A percentile compares a stretch with the other conserved stretches of the same genome.
phyloP scores from a whole-genome alignment of 495 filamentous ascomycete species.

The Annulohypoxylon bovei region DNA sequence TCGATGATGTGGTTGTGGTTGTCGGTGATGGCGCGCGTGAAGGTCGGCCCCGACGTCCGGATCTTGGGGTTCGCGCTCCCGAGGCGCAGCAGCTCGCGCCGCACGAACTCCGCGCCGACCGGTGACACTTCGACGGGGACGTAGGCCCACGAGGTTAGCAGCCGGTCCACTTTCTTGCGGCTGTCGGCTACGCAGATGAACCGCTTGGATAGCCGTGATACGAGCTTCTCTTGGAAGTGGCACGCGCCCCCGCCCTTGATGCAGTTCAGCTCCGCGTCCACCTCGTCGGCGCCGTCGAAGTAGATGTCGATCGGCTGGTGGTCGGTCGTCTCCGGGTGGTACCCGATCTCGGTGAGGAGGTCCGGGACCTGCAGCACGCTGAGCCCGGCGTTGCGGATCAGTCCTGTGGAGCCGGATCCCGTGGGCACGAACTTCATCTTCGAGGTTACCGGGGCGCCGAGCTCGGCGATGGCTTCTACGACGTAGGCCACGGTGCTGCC shows the following conservation, averaged over 20 bases:
- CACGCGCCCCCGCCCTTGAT: constrained; percentile 98
- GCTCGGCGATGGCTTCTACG: constrained; percentile 87
- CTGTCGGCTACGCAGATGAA: constrained; percentile 96
- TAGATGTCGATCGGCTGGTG: constrained; percentile 73
- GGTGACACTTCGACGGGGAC: constrained; percentile 95
- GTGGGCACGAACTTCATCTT: constrained; percentile 87
- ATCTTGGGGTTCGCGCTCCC: constrained; percentile 75
- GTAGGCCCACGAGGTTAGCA: constrained; percentile 82
- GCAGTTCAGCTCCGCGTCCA: constrained; percentile 92
- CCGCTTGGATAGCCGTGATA: constrained; percentile 82
- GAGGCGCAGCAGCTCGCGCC: constrained; percentile 71
- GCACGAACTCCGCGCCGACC: constrained; percentile 75
- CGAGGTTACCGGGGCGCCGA: constrained; percentile 66
- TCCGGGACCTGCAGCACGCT: constrained; percentile 73
- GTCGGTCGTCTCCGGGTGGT: constrained; percentile 30
- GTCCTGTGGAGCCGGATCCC: constrained; percentile 85
- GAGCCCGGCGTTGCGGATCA: constrained; percentile 81
- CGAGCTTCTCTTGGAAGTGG: constrained; percentile 97
- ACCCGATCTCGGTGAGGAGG: constrained; percentile 45
- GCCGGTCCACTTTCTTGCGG: constrained; percentile 80
- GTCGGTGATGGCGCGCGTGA: constrained; percentile 88
- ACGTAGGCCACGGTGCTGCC: constrained; percentile 96
- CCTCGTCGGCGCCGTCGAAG: constrained; percentile 97
- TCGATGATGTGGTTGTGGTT: constrained; percentile 95
- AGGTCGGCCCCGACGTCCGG: constrained; percentile 69